phyloP scores from a whole-genome alignment of 2,329 filamentous ascomycete species.

The Penicillium sp. region DNA sequence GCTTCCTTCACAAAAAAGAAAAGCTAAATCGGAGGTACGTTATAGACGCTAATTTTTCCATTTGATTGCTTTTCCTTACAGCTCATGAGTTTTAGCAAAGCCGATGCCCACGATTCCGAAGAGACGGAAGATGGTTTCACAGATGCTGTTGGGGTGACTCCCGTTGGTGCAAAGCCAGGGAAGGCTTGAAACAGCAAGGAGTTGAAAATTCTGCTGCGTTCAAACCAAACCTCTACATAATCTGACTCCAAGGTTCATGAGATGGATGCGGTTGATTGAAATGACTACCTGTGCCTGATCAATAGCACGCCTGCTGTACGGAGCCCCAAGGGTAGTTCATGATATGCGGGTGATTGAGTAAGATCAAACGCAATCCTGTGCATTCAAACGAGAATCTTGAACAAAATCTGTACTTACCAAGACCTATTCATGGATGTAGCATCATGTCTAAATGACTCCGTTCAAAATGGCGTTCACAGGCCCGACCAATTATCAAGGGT shows the following conservation, averaged over 20 bases:
- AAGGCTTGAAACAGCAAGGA: neutral
- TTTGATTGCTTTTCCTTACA: too few relatives aligned
- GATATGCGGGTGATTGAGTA: neutral
- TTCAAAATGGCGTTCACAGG: neutral
- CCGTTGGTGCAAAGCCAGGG: neutral
- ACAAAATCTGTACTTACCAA: neutral
- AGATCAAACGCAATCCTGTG: neutral
- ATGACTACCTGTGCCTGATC: too few relatives aligned
- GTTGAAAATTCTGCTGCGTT: neutral
- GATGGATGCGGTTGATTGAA: too few relatives aligned
- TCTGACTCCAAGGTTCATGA: too few relatives aligned
- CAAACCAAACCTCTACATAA: neutral
- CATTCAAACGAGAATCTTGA: neutral
- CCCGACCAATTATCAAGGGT: neutral
- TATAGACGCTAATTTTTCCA: too few relatives aligned
- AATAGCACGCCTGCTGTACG: neutral
- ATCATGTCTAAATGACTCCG: neutral
- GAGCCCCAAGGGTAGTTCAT: neutral
- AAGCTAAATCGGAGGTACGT: slow-evolving; percentile 3
- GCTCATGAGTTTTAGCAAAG: neutral
- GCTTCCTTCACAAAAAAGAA: slow-evolving; percentile 12
- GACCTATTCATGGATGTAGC: neutral
- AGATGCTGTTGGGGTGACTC: neutral
- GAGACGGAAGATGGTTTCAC: slow-evolving; percentile 3
- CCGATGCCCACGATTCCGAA: neutral